Evolutionary conservation across 495 filamentous ascomycete genomes (phyloP).

Genomic region (Xylaria cubensis): DNA sequence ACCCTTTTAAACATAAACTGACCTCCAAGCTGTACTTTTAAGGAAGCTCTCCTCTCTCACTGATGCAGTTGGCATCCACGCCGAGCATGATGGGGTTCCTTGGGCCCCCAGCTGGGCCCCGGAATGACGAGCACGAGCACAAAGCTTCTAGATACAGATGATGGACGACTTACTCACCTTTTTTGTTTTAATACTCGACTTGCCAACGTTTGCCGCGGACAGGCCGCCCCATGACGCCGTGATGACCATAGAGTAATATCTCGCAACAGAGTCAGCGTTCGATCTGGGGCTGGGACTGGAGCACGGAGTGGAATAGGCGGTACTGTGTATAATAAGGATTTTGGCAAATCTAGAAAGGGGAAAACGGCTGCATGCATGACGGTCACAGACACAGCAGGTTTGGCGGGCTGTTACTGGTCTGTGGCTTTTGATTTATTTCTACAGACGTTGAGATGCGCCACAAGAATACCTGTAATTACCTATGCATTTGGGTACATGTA

Average conservation of each 20-base stretch:
- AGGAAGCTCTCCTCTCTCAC: slow-evolving; percentile 38
- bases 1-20: slow-evolving; percentile 55
- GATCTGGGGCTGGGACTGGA: slow-evolving; percentile 10
- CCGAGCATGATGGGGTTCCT: background rate
- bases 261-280: slow-evolving; percentile 24
- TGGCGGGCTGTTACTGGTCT: slow-evolving; percentile 25
- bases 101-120: background rate
- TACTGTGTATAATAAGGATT: slow-evolving; percentile 42
- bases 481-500: slow-evolving; percentile 34
- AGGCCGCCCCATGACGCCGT: slow-evolving; percentile 33
- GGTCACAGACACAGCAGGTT: slow-evolving; percentile 31
- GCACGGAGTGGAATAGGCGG: slow-evolving; percentile 30
- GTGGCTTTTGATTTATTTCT: slow-evolving; percentile 29
- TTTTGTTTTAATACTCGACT: slow-evolving; percentile 35
- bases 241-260: slow-evolving; percentile 39
- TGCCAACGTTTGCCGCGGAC: slow-evolving; percentile 28
- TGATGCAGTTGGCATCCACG: slow-evolving; percentile 3
- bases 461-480: slow-evolving; percentile 37
- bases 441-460: slow-evolving; percentile 25
- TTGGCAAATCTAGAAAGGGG: slow-evolving; percentile 35
- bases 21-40: slow-evolving; percentile 30
- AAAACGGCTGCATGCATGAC: slow-evolving; percentile 34
- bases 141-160: slow-evolving; percentile 9
- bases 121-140: slow-evolving; percentile 18
- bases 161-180: slow-evolving; percentile 23